These are phyloP conservation scores for Mixia osmundae DNA, from an alignment of 1,284 basidiomycete species.

Conservation along the genomic window DNA sequence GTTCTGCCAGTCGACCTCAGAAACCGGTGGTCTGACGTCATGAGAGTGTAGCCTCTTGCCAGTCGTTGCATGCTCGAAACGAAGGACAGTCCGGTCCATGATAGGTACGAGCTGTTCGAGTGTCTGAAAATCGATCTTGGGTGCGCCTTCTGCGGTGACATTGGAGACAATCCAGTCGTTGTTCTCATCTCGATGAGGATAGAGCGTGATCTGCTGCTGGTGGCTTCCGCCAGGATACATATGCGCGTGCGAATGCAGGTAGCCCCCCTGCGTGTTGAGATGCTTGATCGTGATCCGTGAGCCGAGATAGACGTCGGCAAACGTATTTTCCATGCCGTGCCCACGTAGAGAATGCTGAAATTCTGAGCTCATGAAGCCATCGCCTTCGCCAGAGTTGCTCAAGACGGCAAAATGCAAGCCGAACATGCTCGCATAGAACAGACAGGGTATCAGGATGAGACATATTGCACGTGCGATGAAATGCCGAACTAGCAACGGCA, in stretches of 20 bases:
- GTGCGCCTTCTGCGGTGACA: constrained; percentile 20
- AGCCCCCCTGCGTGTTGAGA: constrained; percentile 88
- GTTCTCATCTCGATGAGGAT: constrained; percentile 82
- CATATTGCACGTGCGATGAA: constrained; percentile 73
- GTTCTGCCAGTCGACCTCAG: constrained; percentile 96
- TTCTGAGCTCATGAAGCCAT: constrained; percentile 96
- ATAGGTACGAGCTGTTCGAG: constrained; percentile 26
- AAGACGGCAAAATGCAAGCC: constrained; percentile 79
- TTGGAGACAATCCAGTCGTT: constrained; percentile 66
- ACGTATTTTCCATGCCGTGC: constrained; percentile 76
- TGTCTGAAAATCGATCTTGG: too few species aligned
- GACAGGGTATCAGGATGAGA: constrained; percentile 55
- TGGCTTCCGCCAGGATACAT: constrained; percentile 41
- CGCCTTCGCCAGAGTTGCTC: constrained; percentile 74
- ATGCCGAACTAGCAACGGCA: constrained; percentile 51
- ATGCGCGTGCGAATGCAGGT: constrained; percentile 82
- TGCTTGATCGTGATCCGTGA: constrained; percentile 68
- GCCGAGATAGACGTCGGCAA: constrained; percentile 66
- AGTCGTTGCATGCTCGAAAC: constrained; percentile 56
- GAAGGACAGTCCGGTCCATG: constrained; percentile 44
- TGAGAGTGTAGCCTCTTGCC: constrained; percentile 83
- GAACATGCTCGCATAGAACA: constrained; percentile 92
- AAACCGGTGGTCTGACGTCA: constrained; percentile 80
- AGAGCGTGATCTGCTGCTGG: constrained; percentile 89
- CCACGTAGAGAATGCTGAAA: constrained; percentile 94